These are phyloP conservation scores for Pyricularia sp. DNA, from an alignment of 2,329 filamentous ascomycete species.

Conservation along the genomic window DNA sequence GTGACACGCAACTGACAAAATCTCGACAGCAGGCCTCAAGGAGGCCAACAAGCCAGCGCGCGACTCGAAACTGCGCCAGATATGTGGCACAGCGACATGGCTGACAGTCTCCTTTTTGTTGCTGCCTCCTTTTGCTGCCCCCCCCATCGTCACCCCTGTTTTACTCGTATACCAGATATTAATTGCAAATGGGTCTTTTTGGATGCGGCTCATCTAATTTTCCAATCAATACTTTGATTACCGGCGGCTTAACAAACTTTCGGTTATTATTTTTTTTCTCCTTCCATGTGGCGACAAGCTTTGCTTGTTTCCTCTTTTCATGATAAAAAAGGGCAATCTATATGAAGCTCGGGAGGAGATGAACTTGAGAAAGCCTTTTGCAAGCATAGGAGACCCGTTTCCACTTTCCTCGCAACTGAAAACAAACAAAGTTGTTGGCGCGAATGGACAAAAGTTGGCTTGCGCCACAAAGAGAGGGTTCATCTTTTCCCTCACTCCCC, in stretches of 20 bases:
- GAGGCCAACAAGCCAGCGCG: neutral
- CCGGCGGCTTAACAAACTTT: neutral
- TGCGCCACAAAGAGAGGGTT: neutral
- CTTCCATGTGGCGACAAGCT: neutral
- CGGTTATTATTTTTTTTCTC: neutral
- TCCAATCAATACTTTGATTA: neutral
- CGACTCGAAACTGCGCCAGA: neutral
- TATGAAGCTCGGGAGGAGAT: neutral
- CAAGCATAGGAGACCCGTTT: neutral
- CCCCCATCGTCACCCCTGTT: neutral
- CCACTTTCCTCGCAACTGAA: neutral
- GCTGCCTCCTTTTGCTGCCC: neutral
- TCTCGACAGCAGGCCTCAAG: neutral
- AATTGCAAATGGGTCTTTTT: neutral
- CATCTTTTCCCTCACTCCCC: neutral
- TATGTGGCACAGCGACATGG: neutral
- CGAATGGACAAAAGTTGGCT: neutral
- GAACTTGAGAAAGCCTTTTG: neutral
- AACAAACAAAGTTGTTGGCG: neutral
- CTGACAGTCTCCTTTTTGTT: neutral
- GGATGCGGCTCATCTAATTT: neutral
- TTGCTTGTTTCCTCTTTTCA: neutral
- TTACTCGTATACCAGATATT: neutral
- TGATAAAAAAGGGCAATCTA: neutral
- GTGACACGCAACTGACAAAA: neutral